Evolutionary conservation across 1,284 basidiomycete genomes (phyloP).

Genomic region (Cryptococcus sp.): DNA sequence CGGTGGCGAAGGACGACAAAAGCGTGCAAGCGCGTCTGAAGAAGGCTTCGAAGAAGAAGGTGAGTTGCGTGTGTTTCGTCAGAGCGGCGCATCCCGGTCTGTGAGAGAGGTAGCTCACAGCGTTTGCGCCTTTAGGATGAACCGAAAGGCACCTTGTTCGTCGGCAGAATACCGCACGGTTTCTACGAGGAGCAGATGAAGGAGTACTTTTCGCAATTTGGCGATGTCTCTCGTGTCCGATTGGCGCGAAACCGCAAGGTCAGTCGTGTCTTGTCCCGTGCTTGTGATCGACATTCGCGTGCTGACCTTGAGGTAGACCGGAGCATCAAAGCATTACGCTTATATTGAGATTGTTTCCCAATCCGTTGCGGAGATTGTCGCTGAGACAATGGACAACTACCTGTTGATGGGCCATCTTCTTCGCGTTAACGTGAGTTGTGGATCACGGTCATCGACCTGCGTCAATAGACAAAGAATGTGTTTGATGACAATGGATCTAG

Average conservation of each 20-base stretch:
- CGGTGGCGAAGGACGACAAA: constrained; percentile 79
- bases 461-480: not conserved
- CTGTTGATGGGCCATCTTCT: constrained; percentile 91
- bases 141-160: constrained; percentile 82
- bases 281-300: not conserved
- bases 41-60: constrained; percentile 75
- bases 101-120: not conserved
- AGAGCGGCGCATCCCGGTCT: not conserved
- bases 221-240: constrained; percentile 81
- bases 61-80: constrained; percentile 52
- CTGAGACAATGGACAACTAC: constrained; percentile 99
- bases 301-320: constrained; percentile 64
- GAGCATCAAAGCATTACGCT: constrained; percentile 92
- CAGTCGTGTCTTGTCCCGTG: constrained; percentile 11
- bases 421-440: constrained; percentile 65
- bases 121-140: constrained; percentile 29
- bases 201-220: constrained; percentile 93
- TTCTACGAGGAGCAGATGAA: constrained; percentile 96
- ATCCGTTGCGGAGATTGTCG: constrained; percentile 89
- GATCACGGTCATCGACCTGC: not conserved
- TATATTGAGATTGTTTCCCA: constrained; percentile 93
- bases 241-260: constrained; percentile 94
- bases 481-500: constrained; percentile 16
- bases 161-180: constrained; percentile 91
- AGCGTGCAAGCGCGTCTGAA: constrained; percentile 76